Evolutionary conservation across 805 yeast genomes (phyloP), one percentile per base, ranked within the genome.

Genomic region (Nakazawaea ernobii): DNA sequence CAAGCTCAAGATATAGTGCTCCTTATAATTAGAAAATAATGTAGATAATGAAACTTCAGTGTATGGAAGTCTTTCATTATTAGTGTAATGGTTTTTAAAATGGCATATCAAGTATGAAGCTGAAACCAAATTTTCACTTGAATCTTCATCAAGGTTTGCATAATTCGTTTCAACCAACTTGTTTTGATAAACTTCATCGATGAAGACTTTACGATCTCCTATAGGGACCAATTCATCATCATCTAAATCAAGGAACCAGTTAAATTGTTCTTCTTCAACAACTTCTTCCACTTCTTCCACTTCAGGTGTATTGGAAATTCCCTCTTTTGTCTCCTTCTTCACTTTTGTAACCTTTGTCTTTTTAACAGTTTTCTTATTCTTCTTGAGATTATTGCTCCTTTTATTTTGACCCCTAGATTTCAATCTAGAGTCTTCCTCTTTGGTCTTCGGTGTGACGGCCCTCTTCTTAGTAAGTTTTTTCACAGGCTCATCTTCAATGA

Each of bases 11-110:
- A 70, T 51, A 51, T 74, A 81, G 36, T 67, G 66, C 54, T 82
- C 87, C 30, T 60, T 60, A 51, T 78, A 74, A 37, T 68, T 64
- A 1, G 82, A 79, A 55, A 58, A 72, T 49, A 69, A 69, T 28
- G 64, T 63, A 6, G 62, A 58, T 11, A 67, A 55, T 3, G 55
- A 43, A 24, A 68, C 55, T 32, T 52, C 58, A n/a, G 58, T 57
- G 1, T 55, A 49, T 37, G 50, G 55, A 29, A 59, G 58, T 15
- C 60, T 54, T 17, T 56, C 58, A 48, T 62, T 60, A 36, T 61
- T 62, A 10, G 53, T 51, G 35, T 58, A 59, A 48, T 66, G 67
- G 15, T 53, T 48, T 26, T 57, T 56, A 6, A 53, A 30, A 1
- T 52, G 53, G 0, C 41, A 46, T 11, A 59, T 52, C 15, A 58